phyloP scores from a whole-genome alignment of 2,329 filamentous ascomycete genomes.

The Thyridium curvatum region DNA sequence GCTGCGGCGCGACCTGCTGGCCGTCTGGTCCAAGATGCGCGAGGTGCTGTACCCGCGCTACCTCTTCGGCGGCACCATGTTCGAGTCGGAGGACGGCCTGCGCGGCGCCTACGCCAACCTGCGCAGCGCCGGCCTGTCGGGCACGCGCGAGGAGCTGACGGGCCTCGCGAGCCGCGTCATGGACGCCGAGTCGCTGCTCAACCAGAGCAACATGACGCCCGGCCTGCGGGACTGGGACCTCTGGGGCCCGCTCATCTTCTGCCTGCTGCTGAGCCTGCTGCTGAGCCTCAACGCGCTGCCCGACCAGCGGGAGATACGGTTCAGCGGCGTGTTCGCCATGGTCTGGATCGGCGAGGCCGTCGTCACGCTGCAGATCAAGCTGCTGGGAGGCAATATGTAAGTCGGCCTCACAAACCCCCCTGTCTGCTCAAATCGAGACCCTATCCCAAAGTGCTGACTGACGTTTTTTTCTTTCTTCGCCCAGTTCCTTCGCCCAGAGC shows the following conservation, averaged over 20 bases:
- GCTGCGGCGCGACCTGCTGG: slow-evolving; percentile 82
- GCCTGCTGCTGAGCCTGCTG: slow-evolving; percentile 78
- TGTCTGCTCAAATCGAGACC: not conserved
- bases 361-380: slow-evolving; percentile 95
- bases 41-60: slow-evolving; percentile 97
- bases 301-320: slow-evolving; percentile 81
- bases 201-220: slow-evolving; percentile 71
- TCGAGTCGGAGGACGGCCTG: slow-evolving; percentile 46
- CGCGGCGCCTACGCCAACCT: slow-evolving; percentile 58
- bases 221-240: slow-evolving; percentile 95
- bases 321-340: slow-evolving; percentile 93
- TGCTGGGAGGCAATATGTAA: slow-evolving; percentile 94
- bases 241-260: slow-evolving; percentile 95
- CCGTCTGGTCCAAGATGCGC: slow-evolving; percentile 96
- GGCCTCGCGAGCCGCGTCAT: slow-evolving; percentile 56
- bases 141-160: slow-evolving; percentile 56
- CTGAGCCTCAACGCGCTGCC: slow-evolving; percentile 74
- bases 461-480: not conserved
- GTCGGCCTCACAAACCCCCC: slow-evolving; percentile 22
- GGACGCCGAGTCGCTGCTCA: slow-evolving; percentile 55
- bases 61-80: slow-evolving; percentile 67
- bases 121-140: slow-evolving; percentile 49
- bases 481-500: slow-evolving; percentile 92
- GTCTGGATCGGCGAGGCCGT: slow-evolving; percentile 96
- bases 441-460: slow-evolving; percentile 18